Base-by-base conservation (phyloP, 805 yeast species). In the Ogataea populi-albae region DNA sequence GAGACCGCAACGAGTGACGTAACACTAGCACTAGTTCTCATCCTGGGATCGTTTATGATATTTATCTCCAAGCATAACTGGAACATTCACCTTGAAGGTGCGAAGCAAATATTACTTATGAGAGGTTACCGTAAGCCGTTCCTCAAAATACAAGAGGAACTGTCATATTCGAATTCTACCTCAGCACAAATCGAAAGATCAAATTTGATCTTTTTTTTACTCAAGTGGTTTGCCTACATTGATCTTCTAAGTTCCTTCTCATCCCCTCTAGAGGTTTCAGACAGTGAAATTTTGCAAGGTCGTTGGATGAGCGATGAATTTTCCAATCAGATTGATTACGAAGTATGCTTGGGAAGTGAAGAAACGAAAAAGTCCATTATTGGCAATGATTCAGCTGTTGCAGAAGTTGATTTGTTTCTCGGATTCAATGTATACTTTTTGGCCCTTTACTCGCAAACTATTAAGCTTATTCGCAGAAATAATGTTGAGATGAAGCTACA, bases 341-440 rank as follows among this genome's bases (percentile, higher is more conserved):
- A 54, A 23, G 39, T 57, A n/a, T 46, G 45, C 15, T 45, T 40
- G n/a, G 16, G 35, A 8, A 34, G 33, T 6, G 41, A 40, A 6
- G 35, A 39, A 3, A 24, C 31, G 4, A 28, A 34, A 17, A 23
- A 30, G 7, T 23, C 36, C 6, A 23, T 53, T 7, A 17, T 53
- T 3, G 35, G 40, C 2, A 49, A 46, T 9, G 65, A 59, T 32
- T 51, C 59, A 0, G 50, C 50, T 24, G 56, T 57, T 20, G 76
- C 73, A n/a, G n/a, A n/a, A 45, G 74, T 81, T 34, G 87, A 81
- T 51, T 74, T 71, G 37, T 62, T 80, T 32, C 62, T 72, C 35
- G 94, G 93, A 1, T 75, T 85, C 52, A 87, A 84, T 44, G 64
- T 79, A 9, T 66, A 66, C 40, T 67, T 82, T 37, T 60, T 84